Base-by-base conservation (phyloP, 768 basidiomycete species). In the Saitozyma podzolica region DNA sequence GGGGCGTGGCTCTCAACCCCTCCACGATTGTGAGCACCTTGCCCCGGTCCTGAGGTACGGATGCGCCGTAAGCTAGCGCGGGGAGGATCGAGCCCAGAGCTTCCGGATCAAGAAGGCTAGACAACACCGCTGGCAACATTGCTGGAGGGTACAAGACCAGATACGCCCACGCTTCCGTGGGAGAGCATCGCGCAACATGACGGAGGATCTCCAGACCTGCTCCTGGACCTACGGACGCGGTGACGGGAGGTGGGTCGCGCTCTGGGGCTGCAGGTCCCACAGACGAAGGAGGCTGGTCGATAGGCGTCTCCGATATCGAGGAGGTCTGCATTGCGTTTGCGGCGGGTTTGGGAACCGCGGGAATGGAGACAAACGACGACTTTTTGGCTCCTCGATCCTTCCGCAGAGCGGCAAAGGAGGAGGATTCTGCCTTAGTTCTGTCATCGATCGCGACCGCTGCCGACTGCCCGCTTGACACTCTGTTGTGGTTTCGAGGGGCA, bases 91-190 rank as follows among this genome's bases (percentile, higher is more conserved):
- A 10, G 10, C 67, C 72, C 9, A 76, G 61, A 3, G 54, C 53
- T 58, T 76, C 74, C 16, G 74, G 74, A 50, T 73, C 72, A 4
- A 76, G 61, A 6, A 73, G 60, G 8, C 43, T 37, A 6, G 40
- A 42, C 8, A 76, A 54, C 11, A 75, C 67, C 8, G 43, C 58
- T 3, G 63, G 42, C 8, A 75, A 42, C 13, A 62, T 55, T 19
- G n/a, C 54, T 6, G 74, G 59, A 7, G 66, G 62, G 29, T 72
- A 75, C 9, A 54, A 40, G 5, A 54, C 59, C 4, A 73, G 53
- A 6, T 49, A 54, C 11, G 57, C 58, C 53, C 59, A 62, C 14
- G 47, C 54, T 9, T 53, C 39, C 19, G 51, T 19, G 5, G 64
- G 58, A 20, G 62, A 42, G 10, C 62, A 41, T 5, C 53, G 20